Conservation (phyloP, 192 early-diverging fungal species). For the Rhizophagus prolifer region DNA sequence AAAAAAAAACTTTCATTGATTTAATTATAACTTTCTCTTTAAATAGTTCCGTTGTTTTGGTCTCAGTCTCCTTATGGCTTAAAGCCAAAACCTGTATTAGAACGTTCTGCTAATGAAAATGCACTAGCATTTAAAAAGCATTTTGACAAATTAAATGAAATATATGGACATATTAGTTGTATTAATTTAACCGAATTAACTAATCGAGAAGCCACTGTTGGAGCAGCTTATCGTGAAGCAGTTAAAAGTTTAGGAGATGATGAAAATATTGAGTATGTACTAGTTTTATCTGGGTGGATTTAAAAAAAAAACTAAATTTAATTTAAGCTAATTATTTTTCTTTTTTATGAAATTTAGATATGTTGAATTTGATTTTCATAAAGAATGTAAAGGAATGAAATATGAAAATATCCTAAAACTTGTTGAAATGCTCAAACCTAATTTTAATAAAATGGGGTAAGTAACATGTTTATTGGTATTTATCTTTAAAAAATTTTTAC, state of each 20-base stretch:
- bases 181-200: slow-evolving; percentile 68
- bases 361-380: slow-evolving; percentile 93
- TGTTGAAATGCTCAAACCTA: slow-evolving; percentile 62
- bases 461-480: not conserved
- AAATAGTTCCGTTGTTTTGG: slow-evolving; percentile 67
- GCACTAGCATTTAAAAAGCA: slow-evolving; percentile 53
- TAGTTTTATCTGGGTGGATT: not conserved
- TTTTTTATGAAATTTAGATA: slow-evolving; percentile 47
- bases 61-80: slow-evolving; percentile 68
- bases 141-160: slow-evolving; percentile 48
- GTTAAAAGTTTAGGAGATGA: slow-evolving; percentile 50
- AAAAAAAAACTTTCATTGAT: not conserved
- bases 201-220: slow-evolving; percentile 67
- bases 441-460: slow-evolving; percentile 66
- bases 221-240: slow-evolving; percentile 56
- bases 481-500: not conserved
- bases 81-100: slow-evolving; percentile 63
- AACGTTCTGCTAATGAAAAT: slow-evolving; percentile 55
- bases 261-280: slow-evolving; percentile 44
- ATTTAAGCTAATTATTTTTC: not conserved
- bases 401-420: slow-evolving; percentile 86
- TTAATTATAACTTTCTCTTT: not conserved
- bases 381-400: slow-evolving; percentile 87
- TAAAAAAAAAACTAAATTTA: not conserved
- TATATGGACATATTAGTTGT: slow-evolving; percentile 57